A percentile compares a stretch with the other conserved stretches of the same genome.
Conservation (phyloP, 1,284 basidiomycete genomes). For the Gastroboletus turbinatus region DNA sequence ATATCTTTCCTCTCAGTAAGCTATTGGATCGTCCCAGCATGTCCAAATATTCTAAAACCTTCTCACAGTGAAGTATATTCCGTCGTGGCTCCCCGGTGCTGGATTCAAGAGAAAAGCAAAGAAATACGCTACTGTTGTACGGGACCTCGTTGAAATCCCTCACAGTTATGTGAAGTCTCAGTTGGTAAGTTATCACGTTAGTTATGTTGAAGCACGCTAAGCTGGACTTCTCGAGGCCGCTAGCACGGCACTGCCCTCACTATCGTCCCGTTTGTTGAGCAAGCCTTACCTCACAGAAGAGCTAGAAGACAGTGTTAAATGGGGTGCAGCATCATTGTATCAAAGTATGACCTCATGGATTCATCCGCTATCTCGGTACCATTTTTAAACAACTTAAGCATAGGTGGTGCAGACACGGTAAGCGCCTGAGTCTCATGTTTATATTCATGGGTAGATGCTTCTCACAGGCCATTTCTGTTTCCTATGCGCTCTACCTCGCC, state of each 20-base stretch:
- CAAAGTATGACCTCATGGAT: conserved; percentile 36
- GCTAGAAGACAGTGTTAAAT: conserved; percentile 51
- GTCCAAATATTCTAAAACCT: background rate
- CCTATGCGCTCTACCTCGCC: conserved; percentile 18
- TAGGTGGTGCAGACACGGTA: background rate
- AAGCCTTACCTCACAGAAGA: conserved; percentile 36
- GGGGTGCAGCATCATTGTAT: conserved; percentile 56
- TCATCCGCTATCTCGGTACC: background rate
- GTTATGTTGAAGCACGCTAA: background rate
- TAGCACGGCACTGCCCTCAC: conserved; percentile 47
- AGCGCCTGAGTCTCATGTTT: background rate
- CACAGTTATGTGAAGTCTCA: conserved; percentile 55
- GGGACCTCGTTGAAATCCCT: conserved; percentile 50
- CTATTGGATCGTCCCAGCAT: background rate
- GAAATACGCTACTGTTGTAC: conserved; percentile 44
- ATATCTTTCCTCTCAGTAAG: conserved; percentile 18
- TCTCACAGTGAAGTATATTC: conserved; percentile 54
- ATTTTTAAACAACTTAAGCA: background rate
- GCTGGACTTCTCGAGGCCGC: conserved; percentile 31
- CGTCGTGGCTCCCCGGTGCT: conserved; percentile 61
- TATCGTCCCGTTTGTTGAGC: conserved; percentile 47
- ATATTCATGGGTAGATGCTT: background rate
- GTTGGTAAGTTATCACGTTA: conserved; percentile 30
- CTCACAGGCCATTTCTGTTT: conserved; percentile 5
- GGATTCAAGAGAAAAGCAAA: conserved; percentile 53